These are phyloP conservation scores for Pythium volutum DNA, from an alignment of 352 stramenopile genomes.

Conservation along the genomic window DNA sequence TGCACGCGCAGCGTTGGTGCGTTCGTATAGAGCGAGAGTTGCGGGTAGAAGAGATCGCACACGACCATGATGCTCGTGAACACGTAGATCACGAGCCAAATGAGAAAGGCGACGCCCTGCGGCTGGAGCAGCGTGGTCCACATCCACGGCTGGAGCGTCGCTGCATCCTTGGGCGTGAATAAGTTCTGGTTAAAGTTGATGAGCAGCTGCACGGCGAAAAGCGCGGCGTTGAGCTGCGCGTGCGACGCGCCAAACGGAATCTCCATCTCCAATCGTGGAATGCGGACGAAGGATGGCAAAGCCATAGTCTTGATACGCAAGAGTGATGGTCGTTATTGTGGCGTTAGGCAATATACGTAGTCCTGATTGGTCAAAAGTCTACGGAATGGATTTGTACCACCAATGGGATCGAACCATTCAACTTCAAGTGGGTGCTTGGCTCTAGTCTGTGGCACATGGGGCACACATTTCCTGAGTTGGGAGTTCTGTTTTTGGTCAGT, in stretches of 20 bases:
- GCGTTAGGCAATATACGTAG: not conserved
- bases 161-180: slow-evolving; percentile 29
- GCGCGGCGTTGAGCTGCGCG: slow-evolving; percentile 48
- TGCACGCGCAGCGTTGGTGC: slow-evolving; percentile 44
- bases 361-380: not conserved
- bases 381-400: slow-evolving; percentile 3
- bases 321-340: slow-evolving; percentile 2
- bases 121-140: slow-evolving; percentile 59
- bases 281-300: not conserved
- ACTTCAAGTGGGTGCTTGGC: slow-evolving; percentile 9
- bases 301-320: too few relatives aligned
- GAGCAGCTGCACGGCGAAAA: slow-evolving; percentile 53
- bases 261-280: slow-evolving; percentile 4
- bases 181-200: slow-evolving; percentile 39
- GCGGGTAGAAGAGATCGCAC: slow-evolving; percentile 47
- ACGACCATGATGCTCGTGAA: slow-evolving; percentile 38
- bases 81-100: slow-evolving; percentile 73
- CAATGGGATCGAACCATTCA: not conserved
- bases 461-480: not conserved
- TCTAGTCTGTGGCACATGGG: slow-evolving; percentile 15
- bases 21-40: slow-evolving; percentile 43
- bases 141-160: slow-evolving; percentile 26
- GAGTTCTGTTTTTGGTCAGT: not conserved
- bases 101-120: slow-evolving; percentile 49
- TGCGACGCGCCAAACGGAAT: slow-evolving; percentile 20